Percentiles rank a stretch among this genome's conserved stretches.
phyloP scores from a whole-genome alignment of 208 protist species.

The Leishmania martiniquensis region DNA sequence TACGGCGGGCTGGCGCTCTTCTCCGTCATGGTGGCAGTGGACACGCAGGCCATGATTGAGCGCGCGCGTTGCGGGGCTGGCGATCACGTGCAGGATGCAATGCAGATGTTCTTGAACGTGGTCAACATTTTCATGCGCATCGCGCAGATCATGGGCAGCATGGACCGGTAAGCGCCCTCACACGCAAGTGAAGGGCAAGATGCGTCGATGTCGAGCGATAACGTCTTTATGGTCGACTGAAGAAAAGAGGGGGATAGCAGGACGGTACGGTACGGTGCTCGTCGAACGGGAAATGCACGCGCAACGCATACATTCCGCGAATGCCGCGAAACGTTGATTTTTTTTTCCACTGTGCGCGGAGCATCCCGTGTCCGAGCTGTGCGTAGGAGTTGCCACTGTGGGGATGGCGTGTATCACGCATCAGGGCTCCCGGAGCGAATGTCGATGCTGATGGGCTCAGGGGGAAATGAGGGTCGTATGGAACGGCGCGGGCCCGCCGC shows the following conservation, averaged over 20 bases:
- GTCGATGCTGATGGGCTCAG: not conserved
- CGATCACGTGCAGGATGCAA: slow-evolving; percentile 83
- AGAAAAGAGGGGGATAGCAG: not conserved
- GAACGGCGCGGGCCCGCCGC: not conserved
- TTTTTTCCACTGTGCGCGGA: not conserved
- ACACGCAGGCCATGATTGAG: slow-evolving; percentile 93
- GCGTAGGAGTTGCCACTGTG: not conserved
- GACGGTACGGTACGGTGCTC: not conserved
- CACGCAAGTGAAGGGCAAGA: not conserved
- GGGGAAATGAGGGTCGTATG: not conserved
- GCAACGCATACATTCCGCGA: not conserved
- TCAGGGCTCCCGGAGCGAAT: not conserved
- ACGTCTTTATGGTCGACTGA: not conserved
- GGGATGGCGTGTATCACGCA: not conserved
- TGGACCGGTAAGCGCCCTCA: slow-evolving; percentile 32
- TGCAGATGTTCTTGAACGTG: slow-evolving; percentile 88
- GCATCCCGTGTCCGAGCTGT: not conserved
- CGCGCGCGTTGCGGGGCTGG: slow-evolving; percentile 79
- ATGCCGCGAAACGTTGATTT: not conserved
- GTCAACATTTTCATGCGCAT: slow-evolving; percentile 92
- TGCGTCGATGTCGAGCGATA: not conserved
- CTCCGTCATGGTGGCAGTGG: slow-evolving; percentile 76
- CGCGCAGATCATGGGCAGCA: slow-evolving; percentile 79
- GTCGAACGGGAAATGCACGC: not conserved
- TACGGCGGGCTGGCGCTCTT: slow-evolving; percentile 91